Evolutionary conservation across 257 asterid genomes (phyloP).

Genomic region (Salvia hispanica): DNA sequence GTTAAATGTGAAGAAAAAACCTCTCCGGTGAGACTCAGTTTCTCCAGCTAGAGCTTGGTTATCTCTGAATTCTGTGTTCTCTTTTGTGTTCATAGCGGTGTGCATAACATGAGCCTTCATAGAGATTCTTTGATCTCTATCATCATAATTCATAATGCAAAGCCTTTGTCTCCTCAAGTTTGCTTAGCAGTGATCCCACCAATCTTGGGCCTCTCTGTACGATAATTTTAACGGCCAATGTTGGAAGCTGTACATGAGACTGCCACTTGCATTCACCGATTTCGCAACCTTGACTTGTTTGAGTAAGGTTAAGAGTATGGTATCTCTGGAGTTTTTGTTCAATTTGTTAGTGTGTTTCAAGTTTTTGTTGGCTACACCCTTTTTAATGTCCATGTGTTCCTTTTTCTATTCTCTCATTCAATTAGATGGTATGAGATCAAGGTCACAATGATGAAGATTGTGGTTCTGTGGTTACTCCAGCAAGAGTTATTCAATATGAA

Average conservation of each 20-base stretch:
- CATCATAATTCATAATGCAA: conserved; percentile 37
- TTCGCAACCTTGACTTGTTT: conserved; percentile 88
- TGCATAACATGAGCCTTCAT: too few species aligned
- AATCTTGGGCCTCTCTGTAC: conserved; percentile 29
- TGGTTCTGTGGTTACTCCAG: conserved; percentile 63
- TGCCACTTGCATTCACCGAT: conserved; percentile 79
- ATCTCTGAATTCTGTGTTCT: too few species aligned
- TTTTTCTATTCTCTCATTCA: neutral
- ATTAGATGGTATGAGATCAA: conserved; percentile 84
- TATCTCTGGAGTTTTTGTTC: conserved; percentile 14
- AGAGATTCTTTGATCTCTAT: too few species aligned
- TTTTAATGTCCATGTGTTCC: conserved; percentile 25
- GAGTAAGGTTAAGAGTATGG: conserved; percentile 68
- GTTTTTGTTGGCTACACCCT: conserved; percentile 9
- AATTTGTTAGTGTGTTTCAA: neutral
- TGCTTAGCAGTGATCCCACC: conserved; percentile 38
- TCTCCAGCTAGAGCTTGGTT: too few species aligned
- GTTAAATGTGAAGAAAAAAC: too few species aligned
- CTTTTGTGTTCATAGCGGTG: too few species aligned
- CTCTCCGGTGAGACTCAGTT: too few species aligned
- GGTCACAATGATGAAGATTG: conserved; percentile 61
- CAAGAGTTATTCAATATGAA: conserved; percentile 89
- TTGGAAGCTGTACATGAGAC: conserved; percentile 81
- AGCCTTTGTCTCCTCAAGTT: conserved; percentile 36
- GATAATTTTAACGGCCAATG: conserved; percentile 50